Conservation (phyloP, 345 rosid species). For the Eutrema yunnanense region DNA sequence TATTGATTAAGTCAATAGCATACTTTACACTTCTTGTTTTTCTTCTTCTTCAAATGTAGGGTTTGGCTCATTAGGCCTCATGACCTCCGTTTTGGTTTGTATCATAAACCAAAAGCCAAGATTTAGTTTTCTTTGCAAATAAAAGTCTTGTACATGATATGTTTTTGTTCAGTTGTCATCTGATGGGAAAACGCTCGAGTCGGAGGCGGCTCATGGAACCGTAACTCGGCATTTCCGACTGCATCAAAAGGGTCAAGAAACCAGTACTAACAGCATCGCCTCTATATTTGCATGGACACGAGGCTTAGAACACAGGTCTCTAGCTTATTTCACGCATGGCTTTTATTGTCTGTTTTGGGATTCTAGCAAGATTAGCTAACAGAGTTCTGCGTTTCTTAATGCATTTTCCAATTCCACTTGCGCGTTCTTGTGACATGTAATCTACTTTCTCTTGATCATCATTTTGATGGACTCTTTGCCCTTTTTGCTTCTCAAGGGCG, state of each 20-base stretch:
- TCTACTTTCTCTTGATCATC: not conserved
- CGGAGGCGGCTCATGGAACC: conserved; percentile 99
- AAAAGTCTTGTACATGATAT: conserved; percentile 2
- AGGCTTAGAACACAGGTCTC: conserved; percentile 85
- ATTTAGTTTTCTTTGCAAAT: not conserved
- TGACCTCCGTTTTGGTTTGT: conserved; percentile 93
- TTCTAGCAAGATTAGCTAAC: not conserved
- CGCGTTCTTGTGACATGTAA: not conserved
- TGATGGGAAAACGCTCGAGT: conserved; percentile 90
- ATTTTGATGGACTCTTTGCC: not conserved
- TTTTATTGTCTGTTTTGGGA: not conserved
- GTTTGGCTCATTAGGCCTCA: conserved; percentile 95
- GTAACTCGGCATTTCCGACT: conserved; percentile 93
- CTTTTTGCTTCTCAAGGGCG: conserved; percentile 45
- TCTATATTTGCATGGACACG: conserved; percentile 97
- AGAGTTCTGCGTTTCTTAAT: not conserved
- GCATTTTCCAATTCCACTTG: not conserved
- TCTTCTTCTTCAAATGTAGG: conserved; percentile 41
- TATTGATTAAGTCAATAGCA: not conserved
- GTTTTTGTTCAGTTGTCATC: conserved; percentile 63
- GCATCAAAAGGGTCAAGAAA: conserved; percentile 91
- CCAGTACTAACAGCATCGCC: conserved; percentile 96
- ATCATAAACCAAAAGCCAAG: not conserved
- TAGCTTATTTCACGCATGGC: not conserved
- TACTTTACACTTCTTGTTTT: conserved; percentile 6